A percentile compares a stretch with the other conserved stretches of the same genome.
Evolutionary conservation across 345 rosid genomes (phyloP).

Genomic region (Citrus cavaleriei): DNA sequence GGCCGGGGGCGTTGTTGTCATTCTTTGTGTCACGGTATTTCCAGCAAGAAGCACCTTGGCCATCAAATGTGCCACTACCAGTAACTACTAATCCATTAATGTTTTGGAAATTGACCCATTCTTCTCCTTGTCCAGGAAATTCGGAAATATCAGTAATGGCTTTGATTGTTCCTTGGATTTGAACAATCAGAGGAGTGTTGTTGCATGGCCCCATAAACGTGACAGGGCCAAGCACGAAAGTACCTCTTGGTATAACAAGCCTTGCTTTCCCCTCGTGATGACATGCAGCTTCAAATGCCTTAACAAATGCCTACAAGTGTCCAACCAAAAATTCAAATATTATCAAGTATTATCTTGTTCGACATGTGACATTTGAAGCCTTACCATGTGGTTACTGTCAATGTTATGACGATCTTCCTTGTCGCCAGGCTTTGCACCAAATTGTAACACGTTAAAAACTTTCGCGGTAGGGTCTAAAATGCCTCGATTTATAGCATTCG

Average conservation of each 20-base stretch:
- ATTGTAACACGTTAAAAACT: slow-evolving; percentile 35
- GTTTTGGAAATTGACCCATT: slow-evolving; percentile 52
- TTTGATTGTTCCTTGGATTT: slow-evolving; percentile 34
- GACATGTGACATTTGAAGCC: not conserved
- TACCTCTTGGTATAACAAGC: slow-evolving; percentile 41
- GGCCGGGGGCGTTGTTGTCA: not conserved
- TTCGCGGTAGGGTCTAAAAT: slow-evolving; percentile 24
- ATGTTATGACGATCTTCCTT: slow-evolving; percentile 9
- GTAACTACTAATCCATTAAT: slow-evolving; percentile 39
- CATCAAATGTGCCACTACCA: slow-evolving; percentile 62
- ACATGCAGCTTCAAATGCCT: slow-evolving; percentile 46
- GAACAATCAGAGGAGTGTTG: slow-evolving; percentile 25
- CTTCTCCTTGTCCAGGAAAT: slow-evolving; percentile 21
- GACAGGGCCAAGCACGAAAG: slow-evolving; percentile 26
- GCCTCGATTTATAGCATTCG: not conserved
- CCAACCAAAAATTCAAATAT: not conserved
- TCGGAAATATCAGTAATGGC: slow-evolving; percentile 27
- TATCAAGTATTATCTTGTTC: not conserved
- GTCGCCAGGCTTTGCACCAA: slow-evolving; percentile 34
- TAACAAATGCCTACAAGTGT: slow-evolving; percentile 24
- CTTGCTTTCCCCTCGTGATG: slow-evolving; percentile 24
- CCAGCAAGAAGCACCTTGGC: slow-evolving; percentile 63
- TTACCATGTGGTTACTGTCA: slow-evolving; percentile 26
- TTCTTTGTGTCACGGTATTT: slow-evolving; percentile 16
- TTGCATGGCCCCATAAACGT: slow-evolving; percentile 47